Conservation (phyloP, 2,329 filamentous ascomycete species). For the Lachnellula suecica region DNA sequence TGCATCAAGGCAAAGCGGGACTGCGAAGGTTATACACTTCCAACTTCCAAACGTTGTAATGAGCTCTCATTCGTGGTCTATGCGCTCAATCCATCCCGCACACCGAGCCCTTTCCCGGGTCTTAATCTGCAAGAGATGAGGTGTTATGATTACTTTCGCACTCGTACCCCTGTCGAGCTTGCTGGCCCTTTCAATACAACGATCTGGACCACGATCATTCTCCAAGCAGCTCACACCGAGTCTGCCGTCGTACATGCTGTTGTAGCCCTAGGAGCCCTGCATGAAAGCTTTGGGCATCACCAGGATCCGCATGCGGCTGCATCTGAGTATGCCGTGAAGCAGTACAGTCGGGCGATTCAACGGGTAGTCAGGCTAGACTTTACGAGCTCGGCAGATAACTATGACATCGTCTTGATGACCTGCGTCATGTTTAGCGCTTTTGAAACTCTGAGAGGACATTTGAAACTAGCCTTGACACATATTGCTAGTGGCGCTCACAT, state of each 20-base stretch:
- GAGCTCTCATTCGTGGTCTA: not conserved
- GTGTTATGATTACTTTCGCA: conserved; percentile 60
- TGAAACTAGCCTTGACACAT: not conserved
- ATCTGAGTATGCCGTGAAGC: not conserved
- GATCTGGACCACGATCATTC: conserved; percentile 61
- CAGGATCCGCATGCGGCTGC: not conserved
- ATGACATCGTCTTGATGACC: not conserved
- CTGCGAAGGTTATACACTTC: conserved; percentile 17
- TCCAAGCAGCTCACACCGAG: conserved; percentile 56
- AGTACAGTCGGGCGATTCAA: not conserved
- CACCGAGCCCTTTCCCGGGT: not conserved
- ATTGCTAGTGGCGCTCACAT: not conserved
- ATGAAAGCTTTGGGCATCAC: conserved; percentile 13
- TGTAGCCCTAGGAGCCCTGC: conserved; percentile 20
- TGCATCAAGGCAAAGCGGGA: conserved; percentile 14
- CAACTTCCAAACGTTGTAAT: not conserved
- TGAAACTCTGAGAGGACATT: not conserved
- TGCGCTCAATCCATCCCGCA: not conserved
- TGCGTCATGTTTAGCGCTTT: not conserved
- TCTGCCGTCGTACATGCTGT: conserved; percentile 19
- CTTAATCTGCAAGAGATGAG: conserved; percentile 1
- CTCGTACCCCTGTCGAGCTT: conserved; percentile 57
- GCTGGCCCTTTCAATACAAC: conserved; percentile 63
- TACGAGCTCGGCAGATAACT: not conserved
- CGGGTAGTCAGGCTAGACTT: not conserved